Percentiles rank a stretch among this genome's conserved stretches.
Conservation (phyloP, 768 basidiomycete genomes). For the Mycena galericulata region DNA sequence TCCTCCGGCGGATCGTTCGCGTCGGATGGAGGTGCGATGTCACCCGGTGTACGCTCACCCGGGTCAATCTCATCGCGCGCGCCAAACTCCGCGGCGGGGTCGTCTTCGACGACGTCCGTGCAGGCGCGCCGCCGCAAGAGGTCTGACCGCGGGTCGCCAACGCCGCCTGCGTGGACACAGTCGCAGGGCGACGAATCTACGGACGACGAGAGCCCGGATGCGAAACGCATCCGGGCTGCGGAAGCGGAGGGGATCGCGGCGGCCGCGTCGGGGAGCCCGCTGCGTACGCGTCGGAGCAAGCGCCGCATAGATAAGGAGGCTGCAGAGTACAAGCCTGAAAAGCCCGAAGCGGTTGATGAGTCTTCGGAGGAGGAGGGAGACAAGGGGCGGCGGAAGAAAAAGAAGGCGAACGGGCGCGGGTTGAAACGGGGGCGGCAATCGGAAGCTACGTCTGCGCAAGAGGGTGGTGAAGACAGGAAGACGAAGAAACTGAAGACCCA, state of each 20-base stretch:
- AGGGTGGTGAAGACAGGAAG: conserved; percentile 46
- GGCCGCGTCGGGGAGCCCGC: conserved; percentile 29
- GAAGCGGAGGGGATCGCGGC: conserved; percentile 38
- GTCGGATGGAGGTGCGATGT: conserved; percentile 21
- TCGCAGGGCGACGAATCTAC: conserved; percentile 31
- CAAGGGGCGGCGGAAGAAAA: conserved; percentile 25
- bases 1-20: conserved; percentile 24
- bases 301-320: conserved; percentile 50
- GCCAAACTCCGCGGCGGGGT: conserved; percentile 42
- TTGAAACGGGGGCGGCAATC: conserved; percentile 52
- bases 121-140: conserved; percentile 18
- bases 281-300: conserved; percentile 40
- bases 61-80: conserved; percentile 37
- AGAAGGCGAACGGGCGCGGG: conserved; percentile 40
- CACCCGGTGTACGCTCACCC: conserved; percentile 34
- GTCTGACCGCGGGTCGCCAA: conserved; percentile 18
- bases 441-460: conserved; percentile 37
- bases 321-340: conserved; percentile 52
- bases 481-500: conserved; percentile 50
- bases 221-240: conserved; percentile 43
- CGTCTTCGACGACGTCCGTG: conserved; percentile 43
- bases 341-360: conserved; percentile 41
- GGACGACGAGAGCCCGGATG: conserved; percentile 41
- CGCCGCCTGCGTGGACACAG: conserved; percentile 24
- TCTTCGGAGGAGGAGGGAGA: conserved; percentile 42